Evolutionary conservation across 2,329 filamentous ascomycete genomes (phyloP).

Genomic region (Tetracladium maxilliforme): DNA sequence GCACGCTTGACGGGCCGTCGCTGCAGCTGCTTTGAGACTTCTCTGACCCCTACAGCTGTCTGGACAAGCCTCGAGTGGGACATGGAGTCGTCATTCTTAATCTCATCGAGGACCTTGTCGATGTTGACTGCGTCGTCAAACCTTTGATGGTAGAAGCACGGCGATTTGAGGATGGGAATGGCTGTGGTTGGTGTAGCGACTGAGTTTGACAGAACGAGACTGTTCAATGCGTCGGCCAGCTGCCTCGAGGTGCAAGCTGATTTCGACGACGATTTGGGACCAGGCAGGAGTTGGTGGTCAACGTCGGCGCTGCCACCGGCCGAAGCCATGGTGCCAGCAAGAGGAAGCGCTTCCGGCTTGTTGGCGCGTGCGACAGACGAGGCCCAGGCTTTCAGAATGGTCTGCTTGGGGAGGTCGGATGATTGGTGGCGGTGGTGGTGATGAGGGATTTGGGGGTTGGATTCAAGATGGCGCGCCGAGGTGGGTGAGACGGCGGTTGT

Average conservation of each 20-base stretch:
- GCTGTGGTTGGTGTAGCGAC: constrained; percentile 21
- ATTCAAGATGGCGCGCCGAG: background rate
- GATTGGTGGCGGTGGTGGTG: constrained; percentile 8
- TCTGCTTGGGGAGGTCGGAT: constrained; percentile 52
- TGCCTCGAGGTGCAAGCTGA: no score
- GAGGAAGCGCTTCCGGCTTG: no score
- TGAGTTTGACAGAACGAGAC: constrained; percentile 31
- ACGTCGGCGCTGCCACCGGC: no score
- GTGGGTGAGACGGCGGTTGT: background rate
- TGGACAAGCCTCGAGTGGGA: constrained; percentile 90
- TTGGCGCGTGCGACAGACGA: constrained; percentile 47
- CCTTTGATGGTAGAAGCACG: constrained; percentile 94
- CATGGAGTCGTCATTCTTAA: constrained; percentile 75
- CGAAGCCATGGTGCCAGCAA: no score
- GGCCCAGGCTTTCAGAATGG: constrained; percentile 68
- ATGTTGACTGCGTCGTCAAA: constrained; percentile 96
- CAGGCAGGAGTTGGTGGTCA: background rate
- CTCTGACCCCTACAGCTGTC: constrained; percentile 85
- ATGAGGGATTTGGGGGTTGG: constrained; percentile 10
- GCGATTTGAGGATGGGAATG: constrained; percentile 66
- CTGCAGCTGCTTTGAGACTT: constrained; percentile 91
- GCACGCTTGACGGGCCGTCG: constrained; percentile 82
- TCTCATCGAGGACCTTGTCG: constrained; percentile 87
- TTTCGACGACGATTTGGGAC: no score
- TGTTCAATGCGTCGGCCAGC: constrained; percentile 40